A percentile compares a stretch with the other conserved stretches of the same genome.
Conservation (phyloP, 306 rosid species). For the Rubus parviflorus region DNA sequence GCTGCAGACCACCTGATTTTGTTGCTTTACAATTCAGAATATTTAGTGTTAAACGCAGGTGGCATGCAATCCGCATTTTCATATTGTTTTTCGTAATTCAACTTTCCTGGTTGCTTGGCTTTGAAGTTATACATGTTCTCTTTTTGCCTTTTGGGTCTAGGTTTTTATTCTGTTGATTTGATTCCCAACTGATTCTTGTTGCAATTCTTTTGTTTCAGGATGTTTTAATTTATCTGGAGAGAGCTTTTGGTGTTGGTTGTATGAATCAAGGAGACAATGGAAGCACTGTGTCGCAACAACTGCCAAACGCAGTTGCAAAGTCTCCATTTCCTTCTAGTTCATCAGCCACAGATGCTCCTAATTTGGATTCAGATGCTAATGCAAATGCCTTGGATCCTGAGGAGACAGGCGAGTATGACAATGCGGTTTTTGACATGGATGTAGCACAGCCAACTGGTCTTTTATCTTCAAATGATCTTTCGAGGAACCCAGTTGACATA, state of each 20-base stretch:
- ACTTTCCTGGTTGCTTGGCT: not conserved
- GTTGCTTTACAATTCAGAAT: too few species aligned
- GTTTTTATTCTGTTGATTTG: slow-evolving; percentile 21
- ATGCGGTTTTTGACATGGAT: slow-evolving; percentile 62
- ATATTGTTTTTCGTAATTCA: not conserved
- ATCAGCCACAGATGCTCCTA: slow-evolving; percentile 57
- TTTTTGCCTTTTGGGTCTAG: not conserved
- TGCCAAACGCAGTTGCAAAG: slow-evolving; percentile 56
- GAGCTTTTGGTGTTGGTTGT: slow-evolving; percentile 72
- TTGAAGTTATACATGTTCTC: not conserved
- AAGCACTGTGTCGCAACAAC: slow-evolving; percentile 51
- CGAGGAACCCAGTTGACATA: slow-evolving; percentile 63
- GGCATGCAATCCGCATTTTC: too few species aligned
- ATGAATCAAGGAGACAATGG: slow-evolving; percentile 68
- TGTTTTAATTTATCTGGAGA: slow-evolving; percentile 80
- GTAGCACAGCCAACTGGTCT: slow-evolving; percentile 58
- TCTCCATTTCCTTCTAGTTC: slow-evolving; percentile 62
- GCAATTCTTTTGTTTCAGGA: slow-evolving; percentile 54
- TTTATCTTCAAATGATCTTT: slow-evolving; percentile 57
- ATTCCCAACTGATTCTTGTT: slow-evolving; percentile 16
- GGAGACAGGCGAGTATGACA: slow-evolving; percentile 77
- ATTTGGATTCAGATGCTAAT: slow-evolving; percentile 62
- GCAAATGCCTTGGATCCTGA: slow-evolving; percentile 75
- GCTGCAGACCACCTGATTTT: too few species aligned
- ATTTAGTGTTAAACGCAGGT: too few species aligned